Base-by-base conservation (phyloP, 1,139 yeast genomes). In the Suhomyces maxii region DNA sequence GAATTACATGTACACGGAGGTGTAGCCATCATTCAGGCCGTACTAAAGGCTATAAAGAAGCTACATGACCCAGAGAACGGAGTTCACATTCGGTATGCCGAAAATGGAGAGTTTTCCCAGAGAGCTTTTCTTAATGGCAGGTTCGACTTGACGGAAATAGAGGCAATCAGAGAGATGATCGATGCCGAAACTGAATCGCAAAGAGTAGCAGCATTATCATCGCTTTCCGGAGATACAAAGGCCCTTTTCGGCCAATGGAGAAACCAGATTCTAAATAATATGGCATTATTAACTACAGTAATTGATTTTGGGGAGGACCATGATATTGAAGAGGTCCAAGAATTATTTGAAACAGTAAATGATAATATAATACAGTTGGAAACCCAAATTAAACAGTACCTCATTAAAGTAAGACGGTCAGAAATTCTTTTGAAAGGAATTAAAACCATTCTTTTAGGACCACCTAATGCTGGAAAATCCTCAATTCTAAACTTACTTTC, bases 301-400 rank as follows among this genome's bases (percentile, higher is more conserved):
- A 89, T 93, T 41, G 99, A 95, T 65, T 93, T 93, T 61, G 97
- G 96, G n/a, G 99, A 93, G 53, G 96, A 89, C 54, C 89, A 88
- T 46, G 96, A 89, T 52, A 74, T 89, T 31, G 90, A 85, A 9
- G 86, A 86, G 53, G 75, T 77, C 1, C 69, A 65, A 4, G 60
- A 64, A 11, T 69, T 85, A 14, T 77, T 88, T 47, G 67, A 64
- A 11, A 65, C 67, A 1, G 90, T 88, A 1, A 72, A 68, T 10
- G 40, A 34, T 0, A 76, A 76, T 46, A 73, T 88, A 5, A 49
- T 49, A 3, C 35, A 28, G 0, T 58, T 89, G 9, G 64, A 73
- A 18, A 6, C 6, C 0, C 82, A 84, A 33, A 72, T 91, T 7
- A 53, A 57, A 1, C 49, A 56, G 2, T 86, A 84, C 57, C 57